Conservation (phyloP, 2,329 filamentous ascomycete species). For the Anthostomella pinea region DNA sequence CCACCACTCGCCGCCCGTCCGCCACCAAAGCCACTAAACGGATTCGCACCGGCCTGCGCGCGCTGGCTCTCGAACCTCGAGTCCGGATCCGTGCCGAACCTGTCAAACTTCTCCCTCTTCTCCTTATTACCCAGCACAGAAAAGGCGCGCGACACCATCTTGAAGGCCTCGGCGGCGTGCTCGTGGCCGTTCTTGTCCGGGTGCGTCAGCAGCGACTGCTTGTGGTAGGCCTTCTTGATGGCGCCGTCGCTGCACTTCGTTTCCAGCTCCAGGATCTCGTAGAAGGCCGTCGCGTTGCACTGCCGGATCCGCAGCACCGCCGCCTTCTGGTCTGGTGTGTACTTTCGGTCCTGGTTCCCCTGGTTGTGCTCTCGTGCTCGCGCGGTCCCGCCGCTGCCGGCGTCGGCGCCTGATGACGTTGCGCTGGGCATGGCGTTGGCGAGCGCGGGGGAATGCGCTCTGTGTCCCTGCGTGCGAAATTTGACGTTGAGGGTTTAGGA, state of each 20-base stretch:
- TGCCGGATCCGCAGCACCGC: conserved; percentile 85
- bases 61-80: conserved; percentile 71
- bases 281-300: conserved; percentile 85
- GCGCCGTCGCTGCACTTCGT: conserved; percentile 72
- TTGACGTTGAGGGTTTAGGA: no score
- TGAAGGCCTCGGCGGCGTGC: conserved; percentile 95
- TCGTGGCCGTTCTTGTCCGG: conserved; percentile 98
- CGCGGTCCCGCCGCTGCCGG: conserved; percentile 39
- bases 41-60: conserved; percentile 44
- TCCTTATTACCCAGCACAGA: conserved; percentile 90
- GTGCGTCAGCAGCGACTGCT: conserved; percentile 89
- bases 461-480: neutral
- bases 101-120: conserved; percentile 85
- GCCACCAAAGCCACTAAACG: conserved; percentile 38
- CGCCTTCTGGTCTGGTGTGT: conserved; percentile 85
- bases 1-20: conserved; percentile 37
- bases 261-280: conserved; percentile 84
- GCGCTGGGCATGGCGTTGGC: conserved; percentile 43
- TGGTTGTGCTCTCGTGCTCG: conserved; percentile 68
- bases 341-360: conserved; percentile 72
- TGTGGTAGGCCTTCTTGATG: conserved; percentile 97
- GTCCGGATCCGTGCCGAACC: conserved; percentile 89
- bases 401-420: conserved; percentile 53
- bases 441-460: conserved; percentile 2
- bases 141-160: conserved; percentile 94